Evolutionary conservation across 192 early-diverging fungal genomes (phyloP).

Genomic region (Backusella luteola): DNA sequence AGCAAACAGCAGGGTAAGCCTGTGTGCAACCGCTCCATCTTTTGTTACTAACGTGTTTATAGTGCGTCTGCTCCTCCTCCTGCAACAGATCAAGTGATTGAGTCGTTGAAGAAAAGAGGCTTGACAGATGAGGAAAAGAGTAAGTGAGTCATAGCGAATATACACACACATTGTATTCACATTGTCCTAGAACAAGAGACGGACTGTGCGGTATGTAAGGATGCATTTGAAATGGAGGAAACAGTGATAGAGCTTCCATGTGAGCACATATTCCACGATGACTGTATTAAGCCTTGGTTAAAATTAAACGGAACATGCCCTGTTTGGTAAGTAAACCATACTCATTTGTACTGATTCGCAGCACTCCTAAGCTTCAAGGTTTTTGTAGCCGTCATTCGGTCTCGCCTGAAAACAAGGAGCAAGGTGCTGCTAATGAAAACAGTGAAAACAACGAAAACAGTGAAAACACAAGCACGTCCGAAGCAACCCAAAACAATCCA

Average conservation of each 20-base stretch:
- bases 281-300: slow-evolving; percentile 91
- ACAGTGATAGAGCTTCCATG: slow-evolving; percentile 73
- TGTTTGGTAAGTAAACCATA: slow-evolving; percentile 62
- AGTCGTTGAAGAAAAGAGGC: slow-evolving; percentile 52
- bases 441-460: background rate
- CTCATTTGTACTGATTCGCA: background rate
- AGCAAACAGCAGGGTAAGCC: slow-evolving; percentile 57
- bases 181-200: slow-evolving; percentile 48
- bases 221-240: slow-evolving; percentile 75
- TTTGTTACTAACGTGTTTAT: background rate
- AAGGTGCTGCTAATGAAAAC: background rate
- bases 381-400: slow-evolving; percentile 23
- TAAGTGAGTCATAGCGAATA: background rate
- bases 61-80: slow-evolving; percentile 79
- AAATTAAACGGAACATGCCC: slow-evolving; percentile 94
- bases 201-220: slow-evolving; percentile 90
- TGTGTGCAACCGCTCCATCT: too few species aligned
- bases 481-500: background rate
- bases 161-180: too few species aligned
- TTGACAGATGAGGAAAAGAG: slow-evolving; percentile 55
- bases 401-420: slow-evolving; percentile 4
- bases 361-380: background rate
- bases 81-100: slow-evolving; percentile 76
- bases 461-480: background rate
- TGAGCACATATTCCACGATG: slow-evolving; percentile 84